Evolutionary conservation across 1,284 basidiomycete species (phyloP).

Genomic region (Ceratobasidium sp.): DNA sequence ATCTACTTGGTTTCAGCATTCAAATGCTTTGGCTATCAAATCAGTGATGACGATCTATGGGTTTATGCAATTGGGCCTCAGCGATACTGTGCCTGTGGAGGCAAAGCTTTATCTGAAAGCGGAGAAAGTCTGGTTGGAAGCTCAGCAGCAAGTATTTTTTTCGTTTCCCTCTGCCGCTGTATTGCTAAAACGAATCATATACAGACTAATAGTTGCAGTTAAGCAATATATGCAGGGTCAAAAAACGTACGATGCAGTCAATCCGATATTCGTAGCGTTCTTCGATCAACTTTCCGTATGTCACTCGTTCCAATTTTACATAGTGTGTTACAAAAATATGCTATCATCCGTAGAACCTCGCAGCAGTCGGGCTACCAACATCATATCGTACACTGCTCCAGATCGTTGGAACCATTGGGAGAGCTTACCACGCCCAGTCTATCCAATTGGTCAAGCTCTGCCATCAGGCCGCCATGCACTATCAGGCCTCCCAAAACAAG

Average conservation of each 20-base stretch:
- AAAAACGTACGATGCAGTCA: too few relatives aligned
- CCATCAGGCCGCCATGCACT: neutral
- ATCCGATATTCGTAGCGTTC: too few relatives aligned
- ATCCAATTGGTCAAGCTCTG: neutral
- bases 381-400: neutral
- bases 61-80: neutral
- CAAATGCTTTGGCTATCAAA: conserved; percentile 6
- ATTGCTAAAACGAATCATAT: too few relatives aligned
- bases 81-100: neutral
- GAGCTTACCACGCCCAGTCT: conserved; percentile 2
- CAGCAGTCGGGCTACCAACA: neutral
- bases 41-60: conserved; percentile 14
- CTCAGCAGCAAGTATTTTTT: conserved; percentile 11
- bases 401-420: neutral
- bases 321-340: too few relatives aligned
- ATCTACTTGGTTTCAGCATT: too few relatives aligned
- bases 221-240: too few relatives aligned
- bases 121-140: neutral
- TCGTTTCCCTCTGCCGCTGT: too few relatives aligned
- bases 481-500: too few relatives aligned
- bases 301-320: too few relatives aligned
- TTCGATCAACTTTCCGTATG: too few relatives aligned
- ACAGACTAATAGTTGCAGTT: too few relatives aligned
- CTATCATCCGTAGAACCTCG: too few relatives aligned
- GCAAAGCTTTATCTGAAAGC: neutral